These are phyloP conservation scores for Leccinum insolens DNA, from an alignment of 1,284 basidiomycete genomes.

Conservation along the genomic window DNA sequence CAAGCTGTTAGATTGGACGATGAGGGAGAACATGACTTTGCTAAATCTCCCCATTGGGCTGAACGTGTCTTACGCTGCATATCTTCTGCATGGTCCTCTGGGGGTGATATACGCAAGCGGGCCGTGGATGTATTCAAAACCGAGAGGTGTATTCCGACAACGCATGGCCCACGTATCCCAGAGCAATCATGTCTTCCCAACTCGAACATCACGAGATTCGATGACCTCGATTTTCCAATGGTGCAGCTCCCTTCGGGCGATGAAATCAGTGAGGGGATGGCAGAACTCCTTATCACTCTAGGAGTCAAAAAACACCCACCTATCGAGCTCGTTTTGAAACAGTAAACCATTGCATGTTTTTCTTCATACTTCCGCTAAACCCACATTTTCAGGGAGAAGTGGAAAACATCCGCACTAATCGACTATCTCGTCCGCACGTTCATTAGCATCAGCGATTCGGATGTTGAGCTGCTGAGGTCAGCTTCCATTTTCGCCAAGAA, in stretches of 20 bases:
- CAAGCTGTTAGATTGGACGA: too few species aligned
- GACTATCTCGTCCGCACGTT: too few species aligned
- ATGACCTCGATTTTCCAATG: slow-evolving; percentile 61
- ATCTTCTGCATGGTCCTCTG: slow-evolving; percentile 67
- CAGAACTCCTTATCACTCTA: slow-evolving; percentile 71
- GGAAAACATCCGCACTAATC: slow-evolving; percentile 74
- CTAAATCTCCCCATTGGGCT: slow-evolving; percentile 70
- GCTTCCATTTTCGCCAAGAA: slow-evolving; percentile 71
- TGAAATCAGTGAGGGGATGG: slow-evolving; percentile 67
- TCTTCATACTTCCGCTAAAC: background rate
- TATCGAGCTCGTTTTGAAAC: too few species aligned
- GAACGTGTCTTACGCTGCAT: slow-evolving; percentile 76
- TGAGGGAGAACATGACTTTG: slow-evolving; percentile 60
- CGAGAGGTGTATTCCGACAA: slow-evolving; percentile 75
- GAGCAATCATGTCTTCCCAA: slow-evolving; percentile 78
- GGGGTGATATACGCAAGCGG: slow-evolving; percentile 31
- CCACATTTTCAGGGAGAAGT: slow-evolving; percentile 60
- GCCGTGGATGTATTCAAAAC: slow-evolving; percentile 39
- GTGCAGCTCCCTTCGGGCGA: slow-evolving; percentile 69
- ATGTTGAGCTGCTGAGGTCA: slow-evolving; percentile 45
- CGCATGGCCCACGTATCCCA: slow-evolving; percentile 72
- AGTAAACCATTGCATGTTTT: too few species aligned
- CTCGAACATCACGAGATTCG: slow-evolving; percentile 42
- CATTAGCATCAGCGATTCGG: background rate
- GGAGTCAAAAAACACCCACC: slow-evolving; percentile 79